These are phyloP conservation scores for Exophiala spinifera DNA, from an alignment of 2,329 filamentous ascomycete species.

Conservation along the genomic window DNA sequence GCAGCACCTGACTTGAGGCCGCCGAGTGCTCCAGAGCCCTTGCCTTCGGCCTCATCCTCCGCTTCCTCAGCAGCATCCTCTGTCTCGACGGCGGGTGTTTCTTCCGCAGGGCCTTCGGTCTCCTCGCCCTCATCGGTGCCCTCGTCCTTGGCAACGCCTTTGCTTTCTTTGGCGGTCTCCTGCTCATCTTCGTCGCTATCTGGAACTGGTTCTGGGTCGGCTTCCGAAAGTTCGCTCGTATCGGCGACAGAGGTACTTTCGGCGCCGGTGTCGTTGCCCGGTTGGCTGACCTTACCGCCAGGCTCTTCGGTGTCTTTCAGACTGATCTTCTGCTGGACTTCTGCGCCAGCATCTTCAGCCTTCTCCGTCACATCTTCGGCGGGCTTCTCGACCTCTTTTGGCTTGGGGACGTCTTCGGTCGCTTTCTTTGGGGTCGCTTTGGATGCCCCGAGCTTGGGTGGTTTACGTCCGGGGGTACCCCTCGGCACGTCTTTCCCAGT, in stretches of 20 bases:
- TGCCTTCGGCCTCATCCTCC: slow-evolving; percentile 30
- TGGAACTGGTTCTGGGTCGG: slow-evolving; percentile 26
- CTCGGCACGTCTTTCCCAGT: slow-evolving; percentile 20
- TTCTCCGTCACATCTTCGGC: slow-evolving; percentile 18
- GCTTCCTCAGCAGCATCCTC: slow-evolving; percentile 45
- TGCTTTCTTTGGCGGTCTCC: slow-evolving; percentile 15
- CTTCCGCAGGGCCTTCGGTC: slow-evolving; percentile 44
- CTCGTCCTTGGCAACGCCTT: slow-evolving; percentile 23
- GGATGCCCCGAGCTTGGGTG: slow-evolving; percentile 28
- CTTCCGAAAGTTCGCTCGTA: slow-evolving; percentile 28
- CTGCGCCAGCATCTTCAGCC: slow-evolving; percentile 22
- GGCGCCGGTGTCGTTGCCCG: slow-evolving; percentile 28
- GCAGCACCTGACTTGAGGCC: slow-evolving; percentile 20
- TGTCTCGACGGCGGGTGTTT: slow-evolving; percentile 37
- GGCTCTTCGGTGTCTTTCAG: slow-evolving; percentile 27
- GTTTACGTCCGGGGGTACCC: slow-evolving; percentile 20
- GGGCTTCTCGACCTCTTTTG: slow-evolving; percentile 18
- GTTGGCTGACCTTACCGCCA: slow-evolving; percentile 16
- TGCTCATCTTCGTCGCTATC: slow-evolving; percentile 24
- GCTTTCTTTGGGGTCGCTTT: slow-evolving; percentile 27
- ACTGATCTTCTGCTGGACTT: slow-evolving; percentile 20
- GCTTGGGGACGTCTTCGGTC: slow-evolving; percentile 16
- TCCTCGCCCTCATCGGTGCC: slow-evolving; percentile 25
- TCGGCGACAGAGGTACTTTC: slow-evolving; percentile 24
- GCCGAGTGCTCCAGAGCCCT: slow-evolving; percentile 27